Percentiles rank a stretch among this genome's conserved stretches.
phyloP scores from a whole-genome alignment of 2,329 filamentous ascomycete species.

The Dactylellina drechsleri region DNA sequence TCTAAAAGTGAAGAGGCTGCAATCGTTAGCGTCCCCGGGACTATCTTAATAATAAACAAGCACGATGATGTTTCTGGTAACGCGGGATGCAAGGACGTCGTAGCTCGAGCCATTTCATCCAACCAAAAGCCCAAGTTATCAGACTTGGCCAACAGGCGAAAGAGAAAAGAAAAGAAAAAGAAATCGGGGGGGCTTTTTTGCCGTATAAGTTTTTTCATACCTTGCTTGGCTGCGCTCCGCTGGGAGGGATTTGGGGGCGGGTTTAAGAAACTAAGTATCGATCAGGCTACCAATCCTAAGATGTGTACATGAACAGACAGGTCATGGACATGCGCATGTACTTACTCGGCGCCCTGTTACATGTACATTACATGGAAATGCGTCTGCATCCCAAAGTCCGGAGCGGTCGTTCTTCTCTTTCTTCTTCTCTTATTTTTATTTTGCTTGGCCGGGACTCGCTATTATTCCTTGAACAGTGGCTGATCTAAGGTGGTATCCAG shows the following conservation, averaged over 20 bases:
- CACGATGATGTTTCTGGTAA: constrained; percentile 48
- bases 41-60: neutral
- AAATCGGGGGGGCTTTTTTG: constrained; percentile 25
- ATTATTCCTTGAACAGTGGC: constrained; percentile 32
- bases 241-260: constrained; percentile 27
- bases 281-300: constrained; percentile 43
- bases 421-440: constrained; percentile 3
- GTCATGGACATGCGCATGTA: too few species aligned
- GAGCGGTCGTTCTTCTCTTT: constrained; percentile 1
- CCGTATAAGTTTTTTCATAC: neutral
- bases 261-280: constrained; percentile 14
- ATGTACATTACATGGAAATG: too few species aligned
- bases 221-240: constrained; percentile 37
- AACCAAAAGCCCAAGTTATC: constrained; percentile 7
- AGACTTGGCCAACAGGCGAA: neutral
- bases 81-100: constrained; percentile 45
- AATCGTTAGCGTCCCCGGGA: constrained; percentile 25
- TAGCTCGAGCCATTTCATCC: constrained; percentile 7
- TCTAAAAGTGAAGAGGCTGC: constrained; percentile 26
- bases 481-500: constrained; percentile 52
- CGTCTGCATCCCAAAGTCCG: too few species aligned
- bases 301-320: neutral
- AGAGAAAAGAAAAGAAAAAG: constrained; percentile 7
- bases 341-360: too few species aligned
- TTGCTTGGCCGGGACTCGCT: constrained; percentile 22